phyloP scores from a whole-genome alignment of 306 rosid species.

The Styphnolobium japonicum region DNA sequence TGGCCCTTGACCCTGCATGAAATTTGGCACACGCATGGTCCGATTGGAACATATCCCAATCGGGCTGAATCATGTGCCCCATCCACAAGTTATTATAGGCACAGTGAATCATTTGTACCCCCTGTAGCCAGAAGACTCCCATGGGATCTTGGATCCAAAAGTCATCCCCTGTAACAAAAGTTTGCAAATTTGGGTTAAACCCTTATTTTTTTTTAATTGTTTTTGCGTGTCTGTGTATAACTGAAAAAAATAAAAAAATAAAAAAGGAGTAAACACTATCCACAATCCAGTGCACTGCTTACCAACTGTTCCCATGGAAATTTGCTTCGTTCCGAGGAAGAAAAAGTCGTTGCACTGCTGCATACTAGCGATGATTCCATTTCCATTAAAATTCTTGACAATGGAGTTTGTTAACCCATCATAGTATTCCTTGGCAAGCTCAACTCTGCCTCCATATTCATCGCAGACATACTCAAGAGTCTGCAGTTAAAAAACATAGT shows the following conservation, averaged over 20 bases:
- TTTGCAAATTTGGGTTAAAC: background rate
- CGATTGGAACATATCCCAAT: constrained; percentile 98
- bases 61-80: constrained; percentile 86
- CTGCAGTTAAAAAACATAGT: constrained; percentile 18
- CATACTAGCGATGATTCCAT: constrained; percentile 84
- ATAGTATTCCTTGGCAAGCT: constrained; percentile 74
- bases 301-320: constrained; percentile 79
- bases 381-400: constrained; percentile 72
- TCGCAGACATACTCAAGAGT: constrained; percentile 64
- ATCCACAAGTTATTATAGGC: constrained; percentile 96
- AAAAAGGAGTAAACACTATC: background rate
- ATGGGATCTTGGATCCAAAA: constrained; percentile 94
- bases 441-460: constrained; percentile 82
- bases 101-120: constrained; percentile 88
- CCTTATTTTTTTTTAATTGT: background rate
- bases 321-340: constrained; percentile 78
- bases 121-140: constrained; percentile 86
- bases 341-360: constrained; percentile 94
- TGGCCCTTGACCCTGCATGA: constrained; percentile 88
- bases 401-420: constrained; percentile 62
- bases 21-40: constrained; percentile 77
- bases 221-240: background rate
- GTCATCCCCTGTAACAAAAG: constrained; percentile 76
- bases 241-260: background rate
- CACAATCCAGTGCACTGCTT: constrained; percentile 2